Evolutionary conservation across 2,329 filamentous ascomycete genomes (phyloP).

Genomic region (Aspergillus texensis): DNA sequence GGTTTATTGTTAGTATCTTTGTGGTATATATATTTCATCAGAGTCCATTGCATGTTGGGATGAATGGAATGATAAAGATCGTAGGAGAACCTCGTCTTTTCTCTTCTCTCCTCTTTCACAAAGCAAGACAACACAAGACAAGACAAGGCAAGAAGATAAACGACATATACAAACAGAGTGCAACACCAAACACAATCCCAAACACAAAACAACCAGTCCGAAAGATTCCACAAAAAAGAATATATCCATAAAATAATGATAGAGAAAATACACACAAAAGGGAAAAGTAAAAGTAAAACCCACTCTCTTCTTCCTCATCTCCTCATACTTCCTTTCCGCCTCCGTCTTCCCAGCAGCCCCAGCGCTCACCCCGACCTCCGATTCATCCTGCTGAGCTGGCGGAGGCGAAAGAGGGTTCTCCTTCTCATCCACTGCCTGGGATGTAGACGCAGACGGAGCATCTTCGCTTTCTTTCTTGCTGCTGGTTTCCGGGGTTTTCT

Average conservation of each 20-base stretch:
- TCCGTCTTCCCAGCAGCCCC: constrained; percentile 71
- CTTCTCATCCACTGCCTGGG: constrained; percentile 16
- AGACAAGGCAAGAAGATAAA: background rate
- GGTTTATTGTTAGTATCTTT: background rate
- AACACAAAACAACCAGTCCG: background rate
- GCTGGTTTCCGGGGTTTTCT: constrained; percentile 29
- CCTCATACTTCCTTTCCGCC: constrained; percentile 78
- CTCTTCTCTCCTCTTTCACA: too few species aligned
- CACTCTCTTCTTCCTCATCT: constrained; percentile 78
- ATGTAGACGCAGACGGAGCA: background rate
- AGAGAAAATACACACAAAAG: constrained; percentile 7
- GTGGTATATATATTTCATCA: too few species aligned
- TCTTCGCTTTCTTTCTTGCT: background rate
- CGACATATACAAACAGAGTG: background rate
- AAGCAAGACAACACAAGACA: background rate
- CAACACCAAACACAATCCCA: background rate
- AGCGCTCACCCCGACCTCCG: constrained; percentile 24
- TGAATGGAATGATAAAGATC: too few species aligned
- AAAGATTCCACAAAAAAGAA: background rate
- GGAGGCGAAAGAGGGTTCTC: constrained; percentile 5
- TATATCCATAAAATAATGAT: background rate
- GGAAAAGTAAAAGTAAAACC: constrained; percentile 35
- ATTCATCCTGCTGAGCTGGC: constrained; percentile 13
- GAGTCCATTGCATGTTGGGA: too few species aligned
- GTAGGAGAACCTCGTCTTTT: too few species aligned